phyloP scores from a whole-genome alignment of 139 green algal species.

The Deuterostichococcus epilithicus region DNA sequence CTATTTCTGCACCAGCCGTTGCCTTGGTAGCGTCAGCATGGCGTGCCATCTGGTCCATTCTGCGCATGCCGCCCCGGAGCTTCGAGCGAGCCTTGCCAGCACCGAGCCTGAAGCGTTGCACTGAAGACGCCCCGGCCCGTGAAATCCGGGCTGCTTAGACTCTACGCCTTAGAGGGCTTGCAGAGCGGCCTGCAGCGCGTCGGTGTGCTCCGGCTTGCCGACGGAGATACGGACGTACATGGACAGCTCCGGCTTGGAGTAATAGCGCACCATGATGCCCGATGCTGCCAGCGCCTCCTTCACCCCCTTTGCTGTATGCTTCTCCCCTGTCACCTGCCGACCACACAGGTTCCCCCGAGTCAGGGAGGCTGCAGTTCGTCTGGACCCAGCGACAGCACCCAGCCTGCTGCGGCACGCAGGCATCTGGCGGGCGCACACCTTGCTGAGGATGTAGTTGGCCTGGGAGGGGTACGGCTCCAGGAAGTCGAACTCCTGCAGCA shows the following conservation, averaged over 20 bases:
- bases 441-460: slow-evolving; percentile 97
- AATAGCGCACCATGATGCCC: slow-evolving; percentile 81
- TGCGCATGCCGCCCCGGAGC: no score
- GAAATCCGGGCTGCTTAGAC: no score
- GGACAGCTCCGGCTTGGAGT: slow-evolving; percentile 84
- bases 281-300: slow-evolving; percentile 77
- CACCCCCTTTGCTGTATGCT: slow-evolving; percentile 52
- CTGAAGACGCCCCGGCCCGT: no score
- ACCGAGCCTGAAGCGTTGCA: no score
- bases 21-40: no score
- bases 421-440: slow-evolving; percentile 55
- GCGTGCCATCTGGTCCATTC: no score
- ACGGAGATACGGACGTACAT: slow-evolving; percentile 91
- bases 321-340: slow-evolving; percentile 47
- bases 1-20: no score
- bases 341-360: slow-evolving; percentile 5
- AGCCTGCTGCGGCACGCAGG: no score
- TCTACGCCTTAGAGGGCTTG: neutral
- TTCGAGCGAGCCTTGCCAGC: no score
- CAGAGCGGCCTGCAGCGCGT: slow-evolving; percentile 74
- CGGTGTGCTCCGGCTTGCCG: slow-evolving; percentile 91
- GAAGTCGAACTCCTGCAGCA: slow-evolving; percentile 70
- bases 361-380: no score
- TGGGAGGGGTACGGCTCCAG: slow-evolving; percentile 87
- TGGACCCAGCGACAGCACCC: no score